Base-by-base conservation (phyloP, 2,329 filamentous ascomycete genomes). In the Trichophyton schoenleinii region DNA sequence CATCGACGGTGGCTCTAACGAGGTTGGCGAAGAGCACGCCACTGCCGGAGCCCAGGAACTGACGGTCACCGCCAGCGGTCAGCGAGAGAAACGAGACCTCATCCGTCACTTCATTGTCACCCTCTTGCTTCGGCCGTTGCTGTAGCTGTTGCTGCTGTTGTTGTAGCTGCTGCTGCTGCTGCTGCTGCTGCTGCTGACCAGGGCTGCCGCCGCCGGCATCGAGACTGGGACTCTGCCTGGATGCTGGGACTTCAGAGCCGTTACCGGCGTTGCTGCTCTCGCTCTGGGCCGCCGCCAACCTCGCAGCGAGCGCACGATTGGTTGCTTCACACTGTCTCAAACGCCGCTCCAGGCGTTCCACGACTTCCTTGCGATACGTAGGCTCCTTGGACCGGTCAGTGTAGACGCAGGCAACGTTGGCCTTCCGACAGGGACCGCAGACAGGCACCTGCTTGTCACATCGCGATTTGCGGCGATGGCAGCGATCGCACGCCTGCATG, bases 51-150 rank as follows among this genome's bases (percentile, higher is more conserved):
- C 76, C 77, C 18, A 78, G 66, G 58, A 75, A 78, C 18, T 76
- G 72, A 9, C 71, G 70, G 3, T 76, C 75, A 0, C 76, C 76
- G 6, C 75, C 76, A 3, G 74, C 75, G 41, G 70, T 75, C 15
- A 74, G 68, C 5, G 74, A 75, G n/a, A 78, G 67, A 60, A 74
- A 74, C 0, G 75, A 74, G n/a, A 78, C 74, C 61, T 78, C 73
- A 31, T 73, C 73, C 0, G 73, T 70, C 2, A 76, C 70, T 22
- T 74, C 73, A 13, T 67, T 65, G n/a, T 67, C 65, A 44, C 64
- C 57, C 11, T 63, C 61, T 20, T 57, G 55, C 25, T 60, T 41
- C 46, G 57, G 34, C 46, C 34, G 52, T 34, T 44, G 59, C 62
- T 42, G 49, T 18, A 44, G 59, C 57, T 42, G 49, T 8, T 53